Evolutionary conservation across 495 filamentous ascomycete species (phyloP).

Genomic region (Aspergillus kassunensis): DNA sequence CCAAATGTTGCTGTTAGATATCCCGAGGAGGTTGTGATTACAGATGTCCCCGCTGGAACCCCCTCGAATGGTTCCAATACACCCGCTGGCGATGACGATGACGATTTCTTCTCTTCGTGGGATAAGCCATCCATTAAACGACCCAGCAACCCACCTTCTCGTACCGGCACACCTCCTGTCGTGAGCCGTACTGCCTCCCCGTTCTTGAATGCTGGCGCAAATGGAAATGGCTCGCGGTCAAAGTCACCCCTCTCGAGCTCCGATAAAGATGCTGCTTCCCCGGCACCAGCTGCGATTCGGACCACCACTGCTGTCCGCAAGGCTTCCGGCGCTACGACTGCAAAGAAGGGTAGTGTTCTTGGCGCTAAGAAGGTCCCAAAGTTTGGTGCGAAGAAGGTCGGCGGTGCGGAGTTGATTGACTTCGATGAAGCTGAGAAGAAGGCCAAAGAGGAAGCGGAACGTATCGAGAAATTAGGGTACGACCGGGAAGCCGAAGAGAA

Average conservation of each 20-base stretch:
- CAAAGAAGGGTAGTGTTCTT: conserved; percentile 78
- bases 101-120: conserved; percentile 99
- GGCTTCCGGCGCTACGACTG: conserved; percentile 50
- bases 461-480: conserved; percentile 97
- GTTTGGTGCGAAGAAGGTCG: conserved; percentile 88
- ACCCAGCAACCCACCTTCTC: conserved; percentile 88
- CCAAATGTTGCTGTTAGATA: conserved; percentile 48
- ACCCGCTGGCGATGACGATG: conserved; percentile 71
- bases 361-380: conserved; percentile 85
- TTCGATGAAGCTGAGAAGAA: conserved; percentile 97
- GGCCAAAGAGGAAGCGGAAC: conserved; percentile 94
- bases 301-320: conserved; percentile 76
- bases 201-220: conserved; percentile 70
- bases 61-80: conserved; percentile 61
- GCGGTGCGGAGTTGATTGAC: conserved; percentile 71
- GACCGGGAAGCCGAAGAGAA: conserved; percentile 84
- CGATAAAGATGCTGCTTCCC: conserved; percentile 44
- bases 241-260: conserved; percentile 74
- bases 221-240: conserved; percentile 68
- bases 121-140: conserved; percentile 97
- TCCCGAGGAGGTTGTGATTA: conserved; percentile 82
- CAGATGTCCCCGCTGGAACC: conserved; percentile 60
- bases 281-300: conserved; percentile 59
- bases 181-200: conserved; percentile 82
- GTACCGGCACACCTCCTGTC: conserved; percentile 83